Conservation (phyloP, 768 basidiomycete species). For the Podaxis sp. region DNA sequence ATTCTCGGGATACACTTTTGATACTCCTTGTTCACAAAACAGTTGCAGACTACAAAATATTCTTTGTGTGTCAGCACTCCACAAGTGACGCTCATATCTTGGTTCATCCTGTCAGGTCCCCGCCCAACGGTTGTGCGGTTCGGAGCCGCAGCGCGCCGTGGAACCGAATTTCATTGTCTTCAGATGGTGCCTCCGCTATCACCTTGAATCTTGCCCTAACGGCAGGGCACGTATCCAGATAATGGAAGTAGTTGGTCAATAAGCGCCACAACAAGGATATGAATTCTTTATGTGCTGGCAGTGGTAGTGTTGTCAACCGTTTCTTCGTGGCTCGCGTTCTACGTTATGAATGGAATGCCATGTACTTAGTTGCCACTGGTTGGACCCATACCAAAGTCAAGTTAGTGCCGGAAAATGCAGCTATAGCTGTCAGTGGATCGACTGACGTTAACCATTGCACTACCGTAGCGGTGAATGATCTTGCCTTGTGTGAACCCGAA, state of each 20-base stretch:
- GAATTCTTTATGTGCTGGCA: background rate
- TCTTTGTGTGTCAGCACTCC: background rate
- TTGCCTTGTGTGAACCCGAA: background rate
- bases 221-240: background rate
- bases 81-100: background rate
- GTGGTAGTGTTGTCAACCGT: background rate
- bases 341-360: background rate
- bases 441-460: background rate
- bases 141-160: background rate
- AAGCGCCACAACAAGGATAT: background rate
- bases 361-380: background rate
- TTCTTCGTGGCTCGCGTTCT: background rate
- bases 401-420: conserved; percentile 1
- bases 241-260: background rate
- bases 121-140: background rate
- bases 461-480: background rate
- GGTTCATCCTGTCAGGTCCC: background rate
- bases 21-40: background rate
- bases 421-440: background rate
- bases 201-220: background rate
- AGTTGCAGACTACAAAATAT: background rate
- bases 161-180: background rate
- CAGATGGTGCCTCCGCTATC: background rate
- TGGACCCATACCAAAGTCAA: background rate
- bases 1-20: background rate